A percentile compares a stretch with the other conserved stretches of the same genome.
These are phyloP conservation scores for Penstemon newberryi DNA, from an alignment of 257 asterid genomes.

Conservation along the genomic window DNA sequence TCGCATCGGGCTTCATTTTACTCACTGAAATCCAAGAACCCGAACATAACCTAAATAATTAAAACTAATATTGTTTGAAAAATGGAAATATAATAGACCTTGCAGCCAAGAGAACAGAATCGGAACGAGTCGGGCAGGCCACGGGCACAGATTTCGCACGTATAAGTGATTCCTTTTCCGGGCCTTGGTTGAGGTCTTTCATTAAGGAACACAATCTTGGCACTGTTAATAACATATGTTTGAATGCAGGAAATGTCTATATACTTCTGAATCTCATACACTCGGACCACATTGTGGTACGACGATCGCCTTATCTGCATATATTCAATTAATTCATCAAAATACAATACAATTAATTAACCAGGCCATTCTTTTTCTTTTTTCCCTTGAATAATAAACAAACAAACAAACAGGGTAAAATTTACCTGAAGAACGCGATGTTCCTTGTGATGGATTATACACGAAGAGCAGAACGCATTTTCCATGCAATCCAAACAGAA, in stretches of 20 bases:
- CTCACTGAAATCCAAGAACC: too few species aligned
- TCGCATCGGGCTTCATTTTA: too few species aligned
- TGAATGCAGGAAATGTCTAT: slow-evolving; percentile 61
- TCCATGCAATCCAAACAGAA: slow-evolving; percentile 80
- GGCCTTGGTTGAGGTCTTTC: slow-evolving; percentile 58
- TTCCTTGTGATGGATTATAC: slow-evolving; percentile 49
- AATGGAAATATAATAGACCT: slow-evolving; percentile 28
- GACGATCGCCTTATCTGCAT: slow-evolving; percentile 59
- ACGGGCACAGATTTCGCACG: slow-evolving; percentile 54
- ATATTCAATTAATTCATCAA: not conserved
- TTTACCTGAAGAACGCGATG: slow-evolving; percentile 64
- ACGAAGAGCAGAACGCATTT: slow-evolving; percentile 59
- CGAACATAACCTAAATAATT: too few species aligned
- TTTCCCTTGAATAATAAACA: not conserved
- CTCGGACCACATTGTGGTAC: slow-evolving; percentile 58
- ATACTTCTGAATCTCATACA: slow-evolving; percentile 49
- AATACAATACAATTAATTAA: not conserved
- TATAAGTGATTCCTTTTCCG: slow-evolving; percentile 55
- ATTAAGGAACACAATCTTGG: slow-evolving; percentile 53
- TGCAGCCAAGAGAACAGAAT: slow-evolving; percentile 67
- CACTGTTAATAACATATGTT: slow-evolving; percentile 52
- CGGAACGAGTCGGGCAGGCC: slow-evolving; percentile 57
- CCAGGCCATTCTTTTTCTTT: too few species aligned
- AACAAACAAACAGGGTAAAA: not conserved
- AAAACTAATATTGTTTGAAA: not conserved